Percentiles rank a stretch among this genome's conserved stretches.
Conservation (phyloP, 2,329 filamentous ascomycete genomes). For the Onygenales sp. region DNA sequence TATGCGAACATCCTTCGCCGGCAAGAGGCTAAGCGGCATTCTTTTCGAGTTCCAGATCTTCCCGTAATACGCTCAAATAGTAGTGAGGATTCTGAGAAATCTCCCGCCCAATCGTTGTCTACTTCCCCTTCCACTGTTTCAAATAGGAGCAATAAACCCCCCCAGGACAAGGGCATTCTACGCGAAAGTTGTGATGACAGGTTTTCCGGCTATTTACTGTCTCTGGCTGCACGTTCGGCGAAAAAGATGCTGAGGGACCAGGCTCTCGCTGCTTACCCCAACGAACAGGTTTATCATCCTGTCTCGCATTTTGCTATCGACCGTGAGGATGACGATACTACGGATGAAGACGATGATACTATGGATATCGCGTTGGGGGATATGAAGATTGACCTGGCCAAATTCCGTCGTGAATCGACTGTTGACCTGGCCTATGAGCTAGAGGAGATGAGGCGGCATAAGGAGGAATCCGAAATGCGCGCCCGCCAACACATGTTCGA, state of each 20-base stretch:
- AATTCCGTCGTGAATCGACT: conserved; percentile 34
- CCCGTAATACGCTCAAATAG: conserved; percentile 55
- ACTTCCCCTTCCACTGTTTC: conserved; percentile 16
- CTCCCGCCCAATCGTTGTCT: conserved; percentile 16
- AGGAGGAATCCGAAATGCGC: conserved; percentile 50
- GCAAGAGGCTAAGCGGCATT: conserved; percentile 38
- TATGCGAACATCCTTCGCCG: conserved; percentile 32
- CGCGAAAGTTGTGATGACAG: conserved; percentile 62
- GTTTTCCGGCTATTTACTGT: conserved; percentile 66
- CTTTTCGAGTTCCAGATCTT: conserved; percentile 52
- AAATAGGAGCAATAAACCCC: conserved; percentile 8
- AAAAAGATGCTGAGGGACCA: conserved; percentile 69
- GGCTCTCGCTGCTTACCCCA: conserved; percentile 40
- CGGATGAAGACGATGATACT: conserved; percentile 19
- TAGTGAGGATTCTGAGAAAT: conserved; percentile 36
- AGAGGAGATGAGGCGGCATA: conserved; percentile 70
- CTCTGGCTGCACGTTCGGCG: conserved; percentile 68
- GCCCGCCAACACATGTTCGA: conserved; percentile 17
- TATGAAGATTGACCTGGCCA: conserved; percentile 18
- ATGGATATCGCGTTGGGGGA: conserved; percentile 18
- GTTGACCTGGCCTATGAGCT: conserved; percentile 59
- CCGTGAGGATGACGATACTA: conserved; percentile 27
- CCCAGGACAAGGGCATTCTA: conserved; percentile 5
- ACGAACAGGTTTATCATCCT: conserved; percentile 37
- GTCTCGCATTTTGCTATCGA: conserved; percentile 40